These are phyloP conservation scores for Helicocarpus griseus DNA, from an alignment of 2,329 filamentous ascomycete species.

Conservation along the genomic window DNA sequence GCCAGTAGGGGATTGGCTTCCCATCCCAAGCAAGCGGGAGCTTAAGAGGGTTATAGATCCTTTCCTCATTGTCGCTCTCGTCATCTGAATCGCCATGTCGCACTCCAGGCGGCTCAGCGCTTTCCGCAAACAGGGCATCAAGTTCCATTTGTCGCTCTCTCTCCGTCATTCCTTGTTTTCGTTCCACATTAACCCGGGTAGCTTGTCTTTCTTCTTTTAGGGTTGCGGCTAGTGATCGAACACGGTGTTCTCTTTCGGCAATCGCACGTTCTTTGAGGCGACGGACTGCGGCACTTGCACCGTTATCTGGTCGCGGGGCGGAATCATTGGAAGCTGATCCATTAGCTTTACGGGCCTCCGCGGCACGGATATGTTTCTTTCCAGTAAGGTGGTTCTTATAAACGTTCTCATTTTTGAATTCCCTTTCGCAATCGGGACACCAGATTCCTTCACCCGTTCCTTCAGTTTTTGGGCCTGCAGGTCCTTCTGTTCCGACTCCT, in stretches of 20 bases:
- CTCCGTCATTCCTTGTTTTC: slow-evolving; percentile 95
- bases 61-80: slow-evolving; percentile 68
- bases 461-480: slow-evolving; percentile 39
- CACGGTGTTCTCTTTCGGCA: slow-evolving; percentile 75
- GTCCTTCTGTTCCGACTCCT: slow-evolving; percentile 36
- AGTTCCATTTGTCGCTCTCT: slow-evolving; percentile 89
- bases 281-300: slow-evolving; percentile 17
- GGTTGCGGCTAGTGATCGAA: slow-evolving; percentile 67
- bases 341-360: slow-evolving; percentile 49
- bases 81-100: slow-evolving; percentile 44
- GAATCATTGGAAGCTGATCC: slow-evolving; percentile 29
- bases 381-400: slow-evolving; percentile 82
- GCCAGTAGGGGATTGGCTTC: slow-evolving; percentile 97
- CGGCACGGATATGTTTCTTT: slow-evolving; percentile 86
- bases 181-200: slow-evolving; percentile 88
- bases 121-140: slow-evolving; percentile 67
- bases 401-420: slow-evolving; percentile 91
- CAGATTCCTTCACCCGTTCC: slow-evolving; percentile 62
- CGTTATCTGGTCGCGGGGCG: slow-evolving; percentile 14
- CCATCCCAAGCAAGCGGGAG: slow-evolving; percentile 95
- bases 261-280: slow-evolving; percentile 80
- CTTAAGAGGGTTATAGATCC: slow-evolving; percentile 94
- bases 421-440: slow-evolving; percentile 87
- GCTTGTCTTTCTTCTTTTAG: slow-evolving; percentile 84
- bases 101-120: slow-evolving; percentile 32